Evolutionary conservation across 2,329 filamentous ascomycete species (phyloP), one percentile per base, ranked within the genome.

Genomic region (Nemania serpens): DNA sequence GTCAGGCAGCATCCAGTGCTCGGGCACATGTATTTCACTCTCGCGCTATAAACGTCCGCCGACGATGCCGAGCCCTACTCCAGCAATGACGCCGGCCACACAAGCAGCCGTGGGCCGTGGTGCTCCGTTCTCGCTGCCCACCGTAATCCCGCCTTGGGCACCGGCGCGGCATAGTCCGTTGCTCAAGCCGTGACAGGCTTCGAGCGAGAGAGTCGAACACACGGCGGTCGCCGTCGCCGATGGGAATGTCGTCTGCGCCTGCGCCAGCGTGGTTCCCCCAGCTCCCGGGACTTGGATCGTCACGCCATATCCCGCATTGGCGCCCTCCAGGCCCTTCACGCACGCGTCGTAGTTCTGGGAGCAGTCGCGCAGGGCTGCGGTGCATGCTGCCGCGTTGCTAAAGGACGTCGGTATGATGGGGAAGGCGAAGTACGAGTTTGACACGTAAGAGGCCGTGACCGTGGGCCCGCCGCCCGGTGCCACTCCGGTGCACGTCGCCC

Each of bases 341-440:
- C 85, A 88, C 3, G 77, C 77, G 15, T 78, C 75, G 70, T 83
- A 85, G 69, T 87, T 86, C 20, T 74, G 70, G 46, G 79, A 79
- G 73, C 85, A 88, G 57, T 80, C 78, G 42, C 71, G 74, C 49
- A 81, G 74, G 15, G 84, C 85, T 0, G 80, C 77, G 3, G 78
- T 78, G 68, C 85, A 88, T 5, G 79, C 79, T 13, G 75, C 81
- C 17, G 75, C 71, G 66, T 86, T 80, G 59, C 74, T 70, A 63
- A 84, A 86, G 12, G 78, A 78, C 1, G 82, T 85, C 48, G 78
- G 74, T 53, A 86, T 79, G 68, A 84, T 83, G 1, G 85, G 85
- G 71, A 87, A 88, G 11, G 82, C 79, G 71, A 87, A 88, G 73
- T 82, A 87, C 25, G 76, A 66, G 70, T 88, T 88, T 43, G 79